phyloP scores from a whole-genome alignment of 2,329 filamentous ascomycete genomes.

The Cordyceps fumosorosea region DNA sequence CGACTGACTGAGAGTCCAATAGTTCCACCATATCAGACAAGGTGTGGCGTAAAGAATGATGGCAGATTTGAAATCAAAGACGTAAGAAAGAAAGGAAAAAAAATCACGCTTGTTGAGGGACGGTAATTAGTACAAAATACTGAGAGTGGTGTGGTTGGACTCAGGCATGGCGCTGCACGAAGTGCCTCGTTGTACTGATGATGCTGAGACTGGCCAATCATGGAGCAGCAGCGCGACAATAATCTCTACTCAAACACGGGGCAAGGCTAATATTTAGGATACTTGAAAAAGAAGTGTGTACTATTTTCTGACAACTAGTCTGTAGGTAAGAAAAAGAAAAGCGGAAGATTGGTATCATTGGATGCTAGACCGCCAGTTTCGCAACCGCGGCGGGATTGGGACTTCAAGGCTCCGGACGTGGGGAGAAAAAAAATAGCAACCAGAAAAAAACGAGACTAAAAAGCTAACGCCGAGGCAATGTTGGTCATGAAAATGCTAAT shows the following conservation, averaged over 20 bases:
- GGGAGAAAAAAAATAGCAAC: neutral
- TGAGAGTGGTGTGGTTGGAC: no score
- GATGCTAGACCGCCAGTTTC: constrained; percentile 6
- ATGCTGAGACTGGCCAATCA: no score
- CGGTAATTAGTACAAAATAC: no score
- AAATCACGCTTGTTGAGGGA: no score
- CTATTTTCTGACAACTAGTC: neutral
- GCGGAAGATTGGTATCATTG: constrained; percentile 1
- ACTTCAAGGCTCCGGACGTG: neutral
- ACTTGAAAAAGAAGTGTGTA: neutral
- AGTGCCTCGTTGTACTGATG: no score
- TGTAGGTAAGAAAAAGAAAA: neutral
- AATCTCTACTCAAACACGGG: no score
- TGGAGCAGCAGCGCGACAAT: no score
- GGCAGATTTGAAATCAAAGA: neutral
- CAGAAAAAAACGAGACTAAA: neutral
- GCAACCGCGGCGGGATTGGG: neutral
- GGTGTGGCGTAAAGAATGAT: neutral
- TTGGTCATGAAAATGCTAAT: neutral
- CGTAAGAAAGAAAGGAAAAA: neutral
- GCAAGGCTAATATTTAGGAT: neutral
- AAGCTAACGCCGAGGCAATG: constrained; percentile 1
- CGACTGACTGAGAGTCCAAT: neutral
- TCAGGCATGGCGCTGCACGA: no score
- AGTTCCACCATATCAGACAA: neutral